Evolutionary conservation across 208 protist species (phyloP), one percentile per base, ranked within the genome.

Genomic region (Porcisia deanei): DNA sequence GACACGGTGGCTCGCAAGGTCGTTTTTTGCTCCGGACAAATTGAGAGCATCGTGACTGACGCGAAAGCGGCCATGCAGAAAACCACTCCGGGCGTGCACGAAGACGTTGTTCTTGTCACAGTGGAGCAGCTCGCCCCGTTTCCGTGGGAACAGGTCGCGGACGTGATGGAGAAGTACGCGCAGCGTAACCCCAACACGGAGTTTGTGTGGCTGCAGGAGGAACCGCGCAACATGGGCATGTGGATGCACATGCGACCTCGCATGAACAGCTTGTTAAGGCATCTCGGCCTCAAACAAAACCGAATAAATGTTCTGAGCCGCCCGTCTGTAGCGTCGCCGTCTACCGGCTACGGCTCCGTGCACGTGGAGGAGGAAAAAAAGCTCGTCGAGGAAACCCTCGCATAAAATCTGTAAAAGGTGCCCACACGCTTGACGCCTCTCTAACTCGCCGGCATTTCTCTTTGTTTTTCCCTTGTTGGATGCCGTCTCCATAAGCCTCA

Each of bases 51-150:
- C 76, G 89, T 99, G 3, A 80, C 92, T 58, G 85, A 96, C 41
- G 79, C 85, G 34, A 91, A 95, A 41, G 79, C 86, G 25, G 85
- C 82, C 10, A 72, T 85, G 47, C 87, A 91, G 73, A 86, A 86
- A 52, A 81, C 84, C 20, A 66, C 70, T 3, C 63, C 83, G 1
- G 86, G 90, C 57, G 67, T 88, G 47, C 76, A 94, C 64, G 67
- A 90, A 58, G 93, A 98, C 73, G 88, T 99, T 34, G 95, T 98
- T 49, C 82, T 99, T 66, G 96, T 95, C 8, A 95, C 96, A 43
- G 64, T 99, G 7, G 98, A 99, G 91, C 98, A 99, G 91, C 86
- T 99, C 18, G 85, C 96, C 22, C 99, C 99, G 63, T 99, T 99
- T 93, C 98, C 98, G 77, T 99, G 98, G 91, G 97, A 99, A 81